Evolutionary conservation across 2,329 filamentous ascomycete genomes (phyloP), one percentile per base, ranked within the genome.

Genomic region (Botryotinia calthae): DNA sequence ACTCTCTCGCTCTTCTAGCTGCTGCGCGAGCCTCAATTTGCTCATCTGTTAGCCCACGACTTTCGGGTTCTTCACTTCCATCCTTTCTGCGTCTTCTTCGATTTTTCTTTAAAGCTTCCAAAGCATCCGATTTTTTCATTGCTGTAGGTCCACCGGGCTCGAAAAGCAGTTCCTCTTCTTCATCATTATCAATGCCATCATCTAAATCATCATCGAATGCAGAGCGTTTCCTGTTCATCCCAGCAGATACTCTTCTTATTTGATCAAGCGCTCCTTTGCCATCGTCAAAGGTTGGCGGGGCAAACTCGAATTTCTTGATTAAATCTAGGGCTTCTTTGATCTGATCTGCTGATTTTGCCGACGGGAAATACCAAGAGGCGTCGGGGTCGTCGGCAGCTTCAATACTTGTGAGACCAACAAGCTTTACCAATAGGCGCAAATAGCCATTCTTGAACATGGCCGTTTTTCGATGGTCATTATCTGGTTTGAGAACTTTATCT

Each of bases 391-490:
- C 90, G 5, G 85, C 78, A 0, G 81, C 82, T 0, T 85, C 84
- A 0, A 83, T 82, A 6, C 90, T 86, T 78, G 91, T 86, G 74
- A 97, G 88, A 0, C 92, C 93, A 28, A 91, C 85, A 0, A 96
- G 86, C 1, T 86, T 91, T 87, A 98, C 91, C 5, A 99, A 87
- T 2, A 98, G 89, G 48, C 95, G 91, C 2, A 98, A 86, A 78
- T 95, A 91, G 16, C 93, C 90, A 81, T 98, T 97, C 80, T 94
- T 97, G 84, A 97, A 97, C 82, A 97, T 90, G 40, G 93, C 91
- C 34, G 86, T 87, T 68, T 90, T 89, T 58, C 90, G 89, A 66
- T 88, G 86, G 63, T 92, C 88, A 59, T 87, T 89, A 73, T 91
- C 89, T 0, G 92, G 71, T 76, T 80, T 78, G 48, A 79, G 73